phyloP scores from a whole-genome alignment of 2,329 filamentous ascomycete species.

The Stagonosporopsis chrysanthemi region DNA sequence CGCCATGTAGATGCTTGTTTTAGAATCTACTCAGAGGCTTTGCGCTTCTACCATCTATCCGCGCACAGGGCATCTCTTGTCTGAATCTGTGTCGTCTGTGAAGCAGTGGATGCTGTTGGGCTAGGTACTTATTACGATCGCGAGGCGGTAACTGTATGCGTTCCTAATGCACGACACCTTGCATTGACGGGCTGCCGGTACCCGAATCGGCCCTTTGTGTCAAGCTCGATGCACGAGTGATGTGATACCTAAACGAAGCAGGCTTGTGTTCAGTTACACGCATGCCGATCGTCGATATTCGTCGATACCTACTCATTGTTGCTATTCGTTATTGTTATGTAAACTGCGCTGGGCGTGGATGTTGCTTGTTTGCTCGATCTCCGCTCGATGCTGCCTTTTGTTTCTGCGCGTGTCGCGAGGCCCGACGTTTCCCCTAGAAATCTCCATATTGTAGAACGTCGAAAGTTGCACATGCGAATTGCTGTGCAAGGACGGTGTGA shows the following conservation, averaged over 20 bases:
- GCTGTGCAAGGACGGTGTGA: not conserved
- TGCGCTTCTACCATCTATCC: not conserved
- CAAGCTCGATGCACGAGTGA: not conserved
- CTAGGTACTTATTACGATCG: not conserved
- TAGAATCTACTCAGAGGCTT: constrained; percentile 3
- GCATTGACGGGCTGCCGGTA: constrained; percentile 13
- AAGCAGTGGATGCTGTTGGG: not conserved
- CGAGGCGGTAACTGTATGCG: constrained; percentile 10
- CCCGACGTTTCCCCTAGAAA: constrained; percentile 11
- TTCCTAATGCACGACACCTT: constrained; percentile 12
- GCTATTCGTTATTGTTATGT: not conserved
- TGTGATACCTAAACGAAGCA: not conserved
- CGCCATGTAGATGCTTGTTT: constrained; percentile 11
- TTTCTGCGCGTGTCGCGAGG: not conserved
- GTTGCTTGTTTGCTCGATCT: not conserved
- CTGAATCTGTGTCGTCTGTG: not conserved
- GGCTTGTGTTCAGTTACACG: constrained; percentile 4
- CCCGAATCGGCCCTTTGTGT: constrained; percentile 18
- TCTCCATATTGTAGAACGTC: not conserved
- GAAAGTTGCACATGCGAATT: not conserved
- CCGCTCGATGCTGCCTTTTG: not conserved
- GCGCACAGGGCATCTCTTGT: not conserved
- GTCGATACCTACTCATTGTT: no score
- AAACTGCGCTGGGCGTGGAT: not conserved
- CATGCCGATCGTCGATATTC: constrained; percentile 2